Conservation (phyloP, 164 flowering plant species). For the Macadamia integrifolia region DNA sequence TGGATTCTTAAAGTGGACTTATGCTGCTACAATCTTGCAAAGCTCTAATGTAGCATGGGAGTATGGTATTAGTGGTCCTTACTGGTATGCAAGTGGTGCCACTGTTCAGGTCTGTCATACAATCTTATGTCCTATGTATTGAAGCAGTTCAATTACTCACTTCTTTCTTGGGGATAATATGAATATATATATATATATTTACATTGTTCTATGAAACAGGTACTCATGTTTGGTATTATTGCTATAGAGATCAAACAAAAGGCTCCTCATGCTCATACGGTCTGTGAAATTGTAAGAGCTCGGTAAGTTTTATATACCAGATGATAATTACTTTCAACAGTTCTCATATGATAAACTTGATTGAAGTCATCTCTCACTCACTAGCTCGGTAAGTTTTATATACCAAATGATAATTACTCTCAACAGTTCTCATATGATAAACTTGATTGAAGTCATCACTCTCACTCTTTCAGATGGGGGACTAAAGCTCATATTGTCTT, state of each 20-base stretch:
- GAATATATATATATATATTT: not conserved
- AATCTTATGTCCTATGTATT: too few relatives aligned
- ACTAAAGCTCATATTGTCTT: conserved; percentile 79
- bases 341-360: too few relatives aligned
- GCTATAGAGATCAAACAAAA: conserved; percentile 96
- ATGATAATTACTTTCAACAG: too few relatives aligned
- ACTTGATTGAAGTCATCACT: not conserved
- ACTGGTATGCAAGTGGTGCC: conserved; percentile 98
- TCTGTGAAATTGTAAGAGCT: conserved; percentile 90
- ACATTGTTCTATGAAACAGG: conserved; percentile 28
- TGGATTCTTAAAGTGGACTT: conserved; percentile 65
- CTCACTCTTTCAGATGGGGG: conserved; percentile 67
- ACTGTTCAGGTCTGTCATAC: conserved; percentile 63
- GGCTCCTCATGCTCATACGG: conserved; percentile 95
- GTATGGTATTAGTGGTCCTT: conserved; percentile 94
- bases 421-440: not conserved
- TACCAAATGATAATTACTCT: too few relatives aligned
- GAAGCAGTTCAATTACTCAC: too few relatives aligned
- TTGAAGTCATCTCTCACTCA: too few relatives aligned
- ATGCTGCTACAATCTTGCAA: conserved; percentile 98
- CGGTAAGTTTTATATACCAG: conserved; percentile 36
- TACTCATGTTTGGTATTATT: conserved; percentile 86
- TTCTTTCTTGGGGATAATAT: not conserved
- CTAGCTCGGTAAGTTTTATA: too few relatives aligned
- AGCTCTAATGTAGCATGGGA: conserved; percentile 98